Evolutionary conservation across 768 basidiomycete species (phyloP).

Genomic region (Lactarius sp.): DNA sequence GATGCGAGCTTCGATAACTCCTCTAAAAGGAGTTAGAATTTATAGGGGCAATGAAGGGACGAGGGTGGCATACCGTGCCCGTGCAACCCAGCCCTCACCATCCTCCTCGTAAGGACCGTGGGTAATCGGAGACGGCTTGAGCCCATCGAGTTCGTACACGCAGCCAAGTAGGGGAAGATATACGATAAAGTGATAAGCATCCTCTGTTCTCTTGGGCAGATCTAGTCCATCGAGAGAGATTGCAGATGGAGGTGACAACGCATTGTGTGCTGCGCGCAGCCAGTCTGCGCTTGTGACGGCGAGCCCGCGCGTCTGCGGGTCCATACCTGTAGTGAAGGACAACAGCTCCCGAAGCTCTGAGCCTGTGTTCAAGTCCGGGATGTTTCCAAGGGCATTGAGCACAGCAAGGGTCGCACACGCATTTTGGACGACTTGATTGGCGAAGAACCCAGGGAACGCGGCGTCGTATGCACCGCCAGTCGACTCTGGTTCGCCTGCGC

Average conservation of each 20-base stretch:
- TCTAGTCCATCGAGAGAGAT: conserved; percentile 84
- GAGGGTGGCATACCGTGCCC: conserved; percentile 54
- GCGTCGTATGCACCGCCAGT: conserved; percentile 61
- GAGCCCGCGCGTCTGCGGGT: conserved; percentile 78
- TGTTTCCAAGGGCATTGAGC: conserved; percentile 84
- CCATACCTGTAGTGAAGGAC: conserved; percentile 80
- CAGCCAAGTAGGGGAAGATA: conserved; percentile 82
- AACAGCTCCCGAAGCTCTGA: conserved; percentile 67
- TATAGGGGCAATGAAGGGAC: conserved; percentile 9
- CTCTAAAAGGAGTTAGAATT: conserved; percentile 41
- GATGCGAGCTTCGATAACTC: conserved; percentile 84
- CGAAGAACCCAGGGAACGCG: conserved; percentile 85
- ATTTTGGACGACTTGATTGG: conserved; percentile 92
- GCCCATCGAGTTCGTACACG: conserved; percentile 90
- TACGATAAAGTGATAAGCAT: conserved; percentile 96
- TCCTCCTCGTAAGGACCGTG: conserved; percentile 69
- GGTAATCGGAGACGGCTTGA: conserved; percentile 71
- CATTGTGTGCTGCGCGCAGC: conserved; percentile 84
- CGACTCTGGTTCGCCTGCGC: conserved; percentile 37
- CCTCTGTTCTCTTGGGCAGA: conserved; percentile 57
- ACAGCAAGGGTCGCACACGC: conserved; percentile 96
- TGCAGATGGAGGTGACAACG: conserved; percentile 84
- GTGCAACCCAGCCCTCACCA: conserved; percentile 79
- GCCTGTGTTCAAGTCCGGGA: conserved; percentile 58
- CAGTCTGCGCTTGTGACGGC: conserved; percentile 77